Conservation (phyloP, 306 rosid species). For the Aeschynomene evenia region DNA sequence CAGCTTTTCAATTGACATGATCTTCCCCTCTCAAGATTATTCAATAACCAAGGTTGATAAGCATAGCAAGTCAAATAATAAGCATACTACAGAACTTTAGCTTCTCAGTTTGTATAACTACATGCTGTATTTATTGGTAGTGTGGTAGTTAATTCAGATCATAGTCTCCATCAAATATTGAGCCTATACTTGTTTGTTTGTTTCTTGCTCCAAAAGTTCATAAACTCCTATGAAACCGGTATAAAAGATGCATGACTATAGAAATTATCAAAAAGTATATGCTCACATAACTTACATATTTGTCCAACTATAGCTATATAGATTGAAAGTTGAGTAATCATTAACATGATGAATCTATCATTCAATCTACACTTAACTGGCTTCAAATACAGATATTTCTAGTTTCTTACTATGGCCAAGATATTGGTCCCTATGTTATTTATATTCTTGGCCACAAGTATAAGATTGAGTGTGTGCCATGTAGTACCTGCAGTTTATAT, state of each 20-base stretch:
- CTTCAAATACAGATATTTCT: not conserved
- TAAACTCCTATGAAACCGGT: not conserved
- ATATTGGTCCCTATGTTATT: not conserved
- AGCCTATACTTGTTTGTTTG: not conserved
- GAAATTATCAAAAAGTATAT: not conserved
- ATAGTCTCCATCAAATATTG: too few species aligned
- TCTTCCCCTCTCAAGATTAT: too few species aligned
- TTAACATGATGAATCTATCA: conserved; percentile 29
- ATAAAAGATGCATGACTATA: not conserved
- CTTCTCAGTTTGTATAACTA: too few species aligned
- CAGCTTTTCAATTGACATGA: too few species aligned
- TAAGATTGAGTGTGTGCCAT: not conserved
- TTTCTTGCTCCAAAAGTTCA: not conserved
- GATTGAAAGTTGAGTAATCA: not conserved
- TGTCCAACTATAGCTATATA: not conserved
- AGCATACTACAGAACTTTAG: too few species aligned
- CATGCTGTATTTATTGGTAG: too few species aligned
- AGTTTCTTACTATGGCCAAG: not conserved
- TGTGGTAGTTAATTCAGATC: too few species aligned
- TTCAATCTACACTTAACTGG: not conserved
- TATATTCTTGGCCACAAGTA: not conserved
- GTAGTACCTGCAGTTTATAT: conserved; percentile 29
- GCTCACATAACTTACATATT: not conserved
- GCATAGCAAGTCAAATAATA: not conserved
- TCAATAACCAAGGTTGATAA: not conserved